Conservation (phyloP, 2,329 filamentous ascomycete species). For the Ophiostoma angusticollis region DNA sequence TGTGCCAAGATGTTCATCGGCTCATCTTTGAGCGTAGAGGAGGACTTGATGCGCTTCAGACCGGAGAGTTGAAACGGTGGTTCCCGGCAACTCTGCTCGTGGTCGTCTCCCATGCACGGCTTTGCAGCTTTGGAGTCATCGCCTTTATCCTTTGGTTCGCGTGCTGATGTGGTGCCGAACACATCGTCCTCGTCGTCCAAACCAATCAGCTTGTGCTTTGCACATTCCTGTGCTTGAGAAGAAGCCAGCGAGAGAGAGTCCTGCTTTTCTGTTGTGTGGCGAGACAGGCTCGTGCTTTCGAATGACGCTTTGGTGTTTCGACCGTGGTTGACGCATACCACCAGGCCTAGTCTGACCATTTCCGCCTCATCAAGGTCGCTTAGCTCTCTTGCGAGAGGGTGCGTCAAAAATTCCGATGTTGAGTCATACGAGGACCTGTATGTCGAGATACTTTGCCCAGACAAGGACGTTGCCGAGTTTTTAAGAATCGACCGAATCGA, state of each 20-base stretch:
- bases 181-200: constrained; percentile 5
- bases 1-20: not conserved
- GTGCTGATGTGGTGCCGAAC: constrained; percentile 1
- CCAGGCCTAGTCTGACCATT: constrained; percentile 6
- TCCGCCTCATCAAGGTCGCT: not conserved
- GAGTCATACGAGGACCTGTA: constrained; percentile 4
- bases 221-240: too few species aligned
- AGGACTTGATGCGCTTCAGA: constrained; percentile 7
- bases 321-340: not conserved
- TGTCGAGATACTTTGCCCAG: constrained; percentile 4
- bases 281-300: constrained; percentile 2
- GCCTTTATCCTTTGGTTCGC: not conserved
- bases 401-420: constrained; percentile 1
- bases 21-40: not conserved
- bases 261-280: too few species aligned
- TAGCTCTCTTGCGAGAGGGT: constrained; percentile 5
- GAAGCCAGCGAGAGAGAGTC: too few species aligned
- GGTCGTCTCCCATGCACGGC: too few species aligned
- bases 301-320: not conserved
- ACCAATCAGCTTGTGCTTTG: not conserved
- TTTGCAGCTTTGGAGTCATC: too few species aligned
- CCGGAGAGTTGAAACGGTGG: not conserved
- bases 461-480: constrained; percentile 2
- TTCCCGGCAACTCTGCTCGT: too few species aligned
- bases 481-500: constrained; percentile 10